Conservation (phyloP, 2,329 filamentous ascomycete species). For the Pseudocercospora musae region DNA sequence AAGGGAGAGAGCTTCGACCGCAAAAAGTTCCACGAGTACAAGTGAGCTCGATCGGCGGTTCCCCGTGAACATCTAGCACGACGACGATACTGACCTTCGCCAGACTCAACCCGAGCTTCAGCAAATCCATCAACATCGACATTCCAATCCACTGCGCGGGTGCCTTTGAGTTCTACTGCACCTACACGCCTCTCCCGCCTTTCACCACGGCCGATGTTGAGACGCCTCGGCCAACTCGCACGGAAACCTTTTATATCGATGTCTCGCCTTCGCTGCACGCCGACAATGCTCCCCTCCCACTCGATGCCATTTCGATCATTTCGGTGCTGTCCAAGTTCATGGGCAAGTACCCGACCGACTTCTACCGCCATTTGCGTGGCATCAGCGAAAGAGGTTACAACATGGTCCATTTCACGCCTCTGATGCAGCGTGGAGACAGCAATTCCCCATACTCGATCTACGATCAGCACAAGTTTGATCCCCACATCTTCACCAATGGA, state of each 20-base stretch:
- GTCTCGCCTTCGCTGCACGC: constrained; percentile 78
- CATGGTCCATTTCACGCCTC: constrained; percentile 96
- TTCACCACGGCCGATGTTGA: constrained; percentile 59
- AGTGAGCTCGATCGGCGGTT: constrained; percentile 57
- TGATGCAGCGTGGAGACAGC: constrained; percentile 82
- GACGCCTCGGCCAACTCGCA: constrained; percentile 53
- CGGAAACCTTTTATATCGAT: constrained; percentile 85
- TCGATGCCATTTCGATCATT: constrained; percentile 86
- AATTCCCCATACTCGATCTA: constrained; percentile 98
- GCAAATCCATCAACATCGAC: constrained; percentile 83
- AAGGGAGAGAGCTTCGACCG: constrained; percentile 73
- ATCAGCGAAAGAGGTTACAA: constrained; percentile 94
- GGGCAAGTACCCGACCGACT: constrained; percentile 85
- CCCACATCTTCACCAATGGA: constrained; percentile 74
- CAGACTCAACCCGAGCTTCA: constrained; percentile 89
- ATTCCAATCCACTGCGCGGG: constrained; percentile 79
- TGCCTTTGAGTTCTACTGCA: constrained; percentile 91
- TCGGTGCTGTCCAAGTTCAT: constrained; percentile 97
- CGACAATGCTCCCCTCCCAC: constrained; percentile 69
- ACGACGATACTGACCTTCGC: constrained; percentile 20
- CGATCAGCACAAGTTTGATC: constrained; percentile 86
- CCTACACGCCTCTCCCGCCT: constrained; percentile 80
- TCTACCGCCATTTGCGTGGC: constrained; percentile 82
- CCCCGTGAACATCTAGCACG: constrained; percentile 14
- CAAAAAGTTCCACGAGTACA: constrained; percentile 79